phyloP scores from a whole-genome alignment of 768 basidiomycete species.

The Boletus edulis region DNA sequence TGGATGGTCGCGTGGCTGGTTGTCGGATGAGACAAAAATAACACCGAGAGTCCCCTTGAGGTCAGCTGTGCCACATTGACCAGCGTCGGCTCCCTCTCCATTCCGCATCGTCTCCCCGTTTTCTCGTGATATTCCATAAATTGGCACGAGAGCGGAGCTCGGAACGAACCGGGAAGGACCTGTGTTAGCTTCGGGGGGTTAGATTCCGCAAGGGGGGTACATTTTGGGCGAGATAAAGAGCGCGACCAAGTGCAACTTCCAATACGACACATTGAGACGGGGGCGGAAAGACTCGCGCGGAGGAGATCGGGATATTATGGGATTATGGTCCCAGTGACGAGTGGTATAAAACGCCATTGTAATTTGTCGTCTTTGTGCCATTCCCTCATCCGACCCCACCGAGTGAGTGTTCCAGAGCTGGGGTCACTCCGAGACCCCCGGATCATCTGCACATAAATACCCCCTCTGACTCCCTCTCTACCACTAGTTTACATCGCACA shows the following conservation, averaged over 20 bases:
- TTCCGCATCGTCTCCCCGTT: not conserved
- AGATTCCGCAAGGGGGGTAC: not conserved
- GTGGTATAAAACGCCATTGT: constrained; percentile 26
- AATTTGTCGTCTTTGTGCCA: constrained; percentile 4
- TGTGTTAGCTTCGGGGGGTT: not conserved
- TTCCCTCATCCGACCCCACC: constrained; percentile 2
- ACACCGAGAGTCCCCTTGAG: not conserved
- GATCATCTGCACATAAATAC: constrained; percentile 25
- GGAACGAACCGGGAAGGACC: constrained; percentile 18
- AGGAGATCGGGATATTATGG: constrained; percentile 31
- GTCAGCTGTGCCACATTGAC: not conserved
- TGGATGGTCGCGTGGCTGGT: not conserved
- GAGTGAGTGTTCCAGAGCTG: constrained; percentile 19
- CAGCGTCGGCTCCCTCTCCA: not conserved
- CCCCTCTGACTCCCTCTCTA: not conserved
- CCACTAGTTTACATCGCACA: constrained; percentile 18
- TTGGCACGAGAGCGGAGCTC: constrained; percentile 4
- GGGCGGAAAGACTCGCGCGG: constrained; percentile 22
- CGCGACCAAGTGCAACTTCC: not conserved
- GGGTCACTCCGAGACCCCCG: constrained; percentile 17
- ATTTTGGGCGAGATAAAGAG: not conserved
- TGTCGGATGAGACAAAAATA: not conserved
- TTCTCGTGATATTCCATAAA: not conserved
- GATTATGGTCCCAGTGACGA: constrained; percentile 26
- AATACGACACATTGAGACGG: not conserved